Base-by-base conservation (phyloP, 2,329 filamentous ascomycete species). In the Endoconidiophora laricicola region DNA sequence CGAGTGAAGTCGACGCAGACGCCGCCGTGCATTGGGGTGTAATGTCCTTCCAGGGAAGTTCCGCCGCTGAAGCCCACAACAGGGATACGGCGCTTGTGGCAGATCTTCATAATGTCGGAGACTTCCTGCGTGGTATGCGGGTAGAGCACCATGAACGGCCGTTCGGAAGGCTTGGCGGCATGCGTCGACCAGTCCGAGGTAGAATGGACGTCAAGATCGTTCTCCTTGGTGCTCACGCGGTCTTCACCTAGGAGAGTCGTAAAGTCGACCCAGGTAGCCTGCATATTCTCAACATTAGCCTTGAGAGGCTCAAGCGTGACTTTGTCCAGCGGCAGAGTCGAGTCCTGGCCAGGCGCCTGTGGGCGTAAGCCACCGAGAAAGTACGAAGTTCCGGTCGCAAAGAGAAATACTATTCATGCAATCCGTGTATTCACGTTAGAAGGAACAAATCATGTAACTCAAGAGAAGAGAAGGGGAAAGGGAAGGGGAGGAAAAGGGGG, bases 1-100 rank as follows among this genome's bases (percentile, higher is more conserved):
- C 81, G 75, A 46, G 74, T 73, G 62, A 94, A 93, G 64, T 94
- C 86, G 58, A 95, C 74, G 58, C 84, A 90, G 29, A 94, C 78
- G 18, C 88, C 88, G 52, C 85, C 83, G 56, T 79, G 70, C 14
- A 86, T 94, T 2, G 86, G 78, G 1, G 86, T 79, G 63, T 84
- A 94, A 63, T 94, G 86, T 1, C 88, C 88, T 65, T 95, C 88
- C 29, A 95, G 69, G 59, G 83, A 88, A 6, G 88, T 94, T 33
- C 88, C 88, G 41, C 88, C 88, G 52, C 81, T 86, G 66, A 87
- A 94, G 2, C 81, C 82, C 3, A 85, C 88, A 22, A 94, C 86
- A 4, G 88, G 88, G 55, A 95, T 91, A 51, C 73, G 72, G 39
- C 88, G 72, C 59, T 69, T 65, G 62, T 94, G 85, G 67, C 88